A percentile compares a stretch with the other conserved stretches of the same genome.
Conservation (phyloP, 176 grass and related monocot species). For the bread wheat (Triticum aestivum) region DNA sequence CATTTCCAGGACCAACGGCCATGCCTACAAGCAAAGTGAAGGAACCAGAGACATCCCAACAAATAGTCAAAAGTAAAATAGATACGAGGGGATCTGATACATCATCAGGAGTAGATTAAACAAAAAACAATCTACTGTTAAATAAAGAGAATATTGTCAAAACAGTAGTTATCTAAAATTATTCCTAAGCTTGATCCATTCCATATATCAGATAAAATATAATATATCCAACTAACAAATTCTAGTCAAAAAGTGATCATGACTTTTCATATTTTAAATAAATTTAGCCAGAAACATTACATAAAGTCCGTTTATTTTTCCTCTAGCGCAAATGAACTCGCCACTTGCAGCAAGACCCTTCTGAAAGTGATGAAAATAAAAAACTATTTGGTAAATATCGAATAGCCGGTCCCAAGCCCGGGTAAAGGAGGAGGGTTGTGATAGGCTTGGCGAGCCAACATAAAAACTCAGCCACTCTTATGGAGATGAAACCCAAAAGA, state of each 20-base stretch:
- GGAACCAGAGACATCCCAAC: background rate
- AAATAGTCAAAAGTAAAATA: background rate
- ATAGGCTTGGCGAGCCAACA: too few relatives aligned
- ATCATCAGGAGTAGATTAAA: background rate
- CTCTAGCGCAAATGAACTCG: background rate
- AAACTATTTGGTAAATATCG: background rate
- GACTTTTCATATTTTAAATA: background rate
- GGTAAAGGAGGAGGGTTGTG: too few relatives aligned
- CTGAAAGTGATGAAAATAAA: background rate
- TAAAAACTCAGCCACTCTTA: too few relatives aligned
- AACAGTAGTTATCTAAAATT: background rate
- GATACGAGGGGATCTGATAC: background rate
- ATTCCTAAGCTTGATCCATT: background rate
- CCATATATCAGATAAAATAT: background rate
- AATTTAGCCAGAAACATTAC: background rate
- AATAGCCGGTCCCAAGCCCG: too few relatives aligned
- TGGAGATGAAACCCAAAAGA: too few relatives aligned
- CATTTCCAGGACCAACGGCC: background rate
- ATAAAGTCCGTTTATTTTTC: background rate
- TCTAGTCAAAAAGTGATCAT: background rate
- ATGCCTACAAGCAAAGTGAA: background rate
- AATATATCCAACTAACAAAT: background rate
- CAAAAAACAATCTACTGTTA: background rate
- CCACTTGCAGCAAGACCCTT: background rate
- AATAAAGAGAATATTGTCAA: background rate